Conservation (phyloP, 805 yeast species). For the Kodamaea laetipori region DNA sequence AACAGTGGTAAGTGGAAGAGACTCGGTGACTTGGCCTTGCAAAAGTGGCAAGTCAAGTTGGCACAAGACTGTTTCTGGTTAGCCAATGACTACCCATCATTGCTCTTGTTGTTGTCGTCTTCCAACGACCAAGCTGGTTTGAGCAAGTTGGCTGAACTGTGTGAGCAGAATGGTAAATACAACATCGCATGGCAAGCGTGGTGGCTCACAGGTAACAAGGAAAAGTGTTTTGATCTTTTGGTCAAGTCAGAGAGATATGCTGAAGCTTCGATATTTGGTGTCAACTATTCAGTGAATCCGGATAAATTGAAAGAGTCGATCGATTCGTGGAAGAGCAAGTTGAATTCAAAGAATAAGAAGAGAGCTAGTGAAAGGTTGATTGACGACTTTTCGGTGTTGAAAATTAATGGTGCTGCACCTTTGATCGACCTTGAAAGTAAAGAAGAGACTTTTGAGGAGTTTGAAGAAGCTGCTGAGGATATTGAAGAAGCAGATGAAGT, state of each 20-base stretch:
- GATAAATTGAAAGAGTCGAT: conserved; percentile 51
- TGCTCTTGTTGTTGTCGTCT: conserved; percentile 80
- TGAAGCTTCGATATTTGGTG: conserved; percentile 83
- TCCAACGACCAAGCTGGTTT: conserved; percentile 69
- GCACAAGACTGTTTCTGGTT: conserved; percentile 79
- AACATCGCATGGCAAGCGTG: conserved; percentile 90
- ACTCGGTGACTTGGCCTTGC: conserved; percentile 83
- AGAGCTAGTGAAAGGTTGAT: conserved; percentile 64
- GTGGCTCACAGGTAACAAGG: conserved; percentile 80
- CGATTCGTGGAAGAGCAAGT: conserved; percentile 65
- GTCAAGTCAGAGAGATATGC: conserved; percentile 67
- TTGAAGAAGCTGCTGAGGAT: conserved; percentile 17
- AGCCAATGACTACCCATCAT: conserved; percentile 80
- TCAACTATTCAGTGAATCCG: conserved; percentile 56
- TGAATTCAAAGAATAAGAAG: conserved; percentile 52
- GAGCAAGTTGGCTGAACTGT: conserved; percentile 60
- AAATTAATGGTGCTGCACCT: conserved; percentile 20
- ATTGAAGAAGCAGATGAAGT: conserved; percentile 19
- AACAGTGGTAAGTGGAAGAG: conserved; percentile 74
- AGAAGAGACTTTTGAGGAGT: conserved; percentile 27
- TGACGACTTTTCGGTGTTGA: conserved; percentile 35
- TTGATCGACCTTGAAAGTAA: conserved; percentile 20
- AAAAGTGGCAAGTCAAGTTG: conserved; percentile 73
- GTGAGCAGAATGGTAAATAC: conserved; percentile 74
- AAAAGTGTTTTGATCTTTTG: conserved; percentile 64